phyloP scores from a whole-genome alignment of 495 filamentous ascomycete genomes.

The Penicillium cataractarum region DNA sequence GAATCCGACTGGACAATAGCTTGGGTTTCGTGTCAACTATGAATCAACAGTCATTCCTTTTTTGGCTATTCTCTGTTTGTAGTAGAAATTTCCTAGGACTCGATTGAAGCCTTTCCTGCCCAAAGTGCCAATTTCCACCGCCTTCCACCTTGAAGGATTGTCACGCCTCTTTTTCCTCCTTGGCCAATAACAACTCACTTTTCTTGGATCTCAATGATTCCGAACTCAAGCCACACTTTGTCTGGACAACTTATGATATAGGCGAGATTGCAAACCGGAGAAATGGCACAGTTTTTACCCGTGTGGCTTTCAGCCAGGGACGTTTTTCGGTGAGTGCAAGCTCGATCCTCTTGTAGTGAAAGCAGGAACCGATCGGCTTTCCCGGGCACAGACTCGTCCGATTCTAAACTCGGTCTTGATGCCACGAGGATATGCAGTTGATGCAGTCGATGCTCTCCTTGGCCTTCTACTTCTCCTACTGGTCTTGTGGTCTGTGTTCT shows the following conservation, averaged over 20 bases:
- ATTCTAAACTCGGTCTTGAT: background rate
- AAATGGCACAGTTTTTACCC: background rate
- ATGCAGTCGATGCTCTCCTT: background rate
- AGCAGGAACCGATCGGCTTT: background rate
- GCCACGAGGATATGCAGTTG: background rate
- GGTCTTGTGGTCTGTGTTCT: background rate
- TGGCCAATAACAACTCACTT: background rate
- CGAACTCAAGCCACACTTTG: conserved; percentile 2
- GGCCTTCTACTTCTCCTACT: background rate
- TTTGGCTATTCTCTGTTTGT: too few species aligned
- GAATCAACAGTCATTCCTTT: too few species aligned
- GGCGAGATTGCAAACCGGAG: background rate
- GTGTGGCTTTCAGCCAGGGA: background rate
- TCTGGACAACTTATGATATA: background rate
- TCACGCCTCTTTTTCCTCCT: background rate
- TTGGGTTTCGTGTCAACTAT: too few species aligned
- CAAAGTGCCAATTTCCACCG: background rate
- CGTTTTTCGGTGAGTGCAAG: background rate
- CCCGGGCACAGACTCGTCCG: background rate
- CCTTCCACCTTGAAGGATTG: background rate
- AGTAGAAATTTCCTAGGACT: too few species aligned
- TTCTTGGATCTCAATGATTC: too few species aligned
- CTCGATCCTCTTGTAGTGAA: background rate
- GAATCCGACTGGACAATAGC: too few species aligned
- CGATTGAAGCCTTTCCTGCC: too few species aligned